Conservation (phyloP, 331 rosid genomes). For the Malus hybrid region DNA sequence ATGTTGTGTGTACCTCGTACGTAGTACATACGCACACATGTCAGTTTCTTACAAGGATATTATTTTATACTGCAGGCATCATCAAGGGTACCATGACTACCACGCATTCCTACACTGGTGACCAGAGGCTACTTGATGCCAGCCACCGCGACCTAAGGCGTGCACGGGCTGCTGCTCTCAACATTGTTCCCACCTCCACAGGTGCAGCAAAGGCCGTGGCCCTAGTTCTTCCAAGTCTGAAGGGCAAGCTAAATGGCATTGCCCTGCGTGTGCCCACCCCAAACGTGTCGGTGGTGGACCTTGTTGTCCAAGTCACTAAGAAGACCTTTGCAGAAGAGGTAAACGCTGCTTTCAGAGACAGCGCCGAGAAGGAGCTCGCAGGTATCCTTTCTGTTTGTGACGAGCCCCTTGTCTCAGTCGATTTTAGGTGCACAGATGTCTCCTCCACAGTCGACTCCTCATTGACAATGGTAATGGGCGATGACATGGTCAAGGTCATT, state of each 20-base stretch:
- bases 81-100: constrained; percentile 99
- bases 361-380: constrained; percentile 62
- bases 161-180: constrained; percentile 91
- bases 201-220: constrained; percentile 99
- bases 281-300: constrained; percentile 90
- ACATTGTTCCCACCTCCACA: constrained; percentile 92
- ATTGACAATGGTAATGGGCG: constrained; percentile 96
- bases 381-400: constrained; percentile 87
- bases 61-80: constrained; percentile 14
- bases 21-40: background rate
- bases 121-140: constrained; percentile 95
- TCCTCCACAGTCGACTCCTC: constrained; percentile 94
- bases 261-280: constrained; percentile 98
- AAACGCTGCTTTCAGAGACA: constrained; percentile 84
- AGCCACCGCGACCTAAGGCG: constrained; percentile 98
- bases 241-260: constrained; percentile 89
- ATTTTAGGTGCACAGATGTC: constrained; percentile 84
- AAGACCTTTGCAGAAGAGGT: constrained; percentile 96
- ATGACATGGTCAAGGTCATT: constrained; percentile 94
- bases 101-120: constrained; percentile 96
- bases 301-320: constrained; percentile 85
- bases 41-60: no score
- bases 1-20: background rate
- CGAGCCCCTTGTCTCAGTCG: constrained; percentile 91
- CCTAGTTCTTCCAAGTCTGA: constrained; percentile 81